Evolutionary conservation across 202 grass and related monocot species (phyloP).

Genomic region (Panicum hallii): DNA sequence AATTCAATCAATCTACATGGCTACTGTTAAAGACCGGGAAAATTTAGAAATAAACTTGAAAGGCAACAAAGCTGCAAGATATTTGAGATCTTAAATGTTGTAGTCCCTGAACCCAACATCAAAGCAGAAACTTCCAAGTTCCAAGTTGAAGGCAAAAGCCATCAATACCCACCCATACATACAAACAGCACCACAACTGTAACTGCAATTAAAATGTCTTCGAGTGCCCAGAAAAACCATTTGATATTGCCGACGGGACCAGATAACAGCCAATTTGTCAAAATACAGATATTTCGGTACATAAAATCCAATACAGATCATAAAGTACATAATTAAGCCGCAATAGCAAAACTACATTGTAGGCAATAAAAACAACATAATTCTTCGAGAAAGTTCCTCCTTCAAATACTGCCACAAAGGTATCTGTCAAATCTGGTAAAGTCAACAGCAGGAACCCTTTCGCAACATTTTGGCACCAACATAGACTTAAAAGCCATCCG

Average conservation of each 20-base stretch:
- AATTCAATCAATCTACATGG: conserved; percentile 5
- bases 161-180: conserved; percentile 37
- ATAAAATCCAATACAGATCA: conserved; percentile 57
- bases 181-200: conserved; percentile 31
- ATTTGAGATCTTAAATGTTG: conserved; percentile 24
- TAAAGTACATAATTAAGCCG: conserved; percentile 52
- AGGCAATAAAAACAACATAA: conserved; percentile 56
- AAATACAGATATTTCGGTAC: conserved; percentile 58
- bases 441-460: conserved; percentile 81
- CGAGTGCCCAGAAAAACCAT: conserved; percentile 51
- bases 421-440: conserved; percentile 67
- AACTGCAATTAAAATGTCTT: conserved; percentile 44
- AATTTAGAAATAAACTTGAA: conserved; percentile 33
- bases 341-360: conserved; percentile 56
- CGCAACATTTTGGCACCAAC: conserved; percentile 72
- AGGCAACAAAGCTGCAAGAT: conserved; percentile 27
- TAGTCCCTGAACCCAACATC: conserved; percentile 21
- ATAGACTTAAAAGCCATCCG: conserved; percentile 85
- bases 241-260: conserved; percentile 47
- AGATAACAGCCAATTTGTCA: conserved; percentile 41
- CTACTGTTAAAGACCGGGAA: not conserved
- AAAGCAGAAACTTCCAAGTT: conserved; percentile 49
- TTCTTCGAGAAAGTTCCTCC: conserved; percentile 66
- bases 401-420: conserved; percentile 64
- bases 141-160: conserved; percentile 41